Conservation (phyloP, 192 early-diverging fungal species). For the Coemansia sp. region DNA sequence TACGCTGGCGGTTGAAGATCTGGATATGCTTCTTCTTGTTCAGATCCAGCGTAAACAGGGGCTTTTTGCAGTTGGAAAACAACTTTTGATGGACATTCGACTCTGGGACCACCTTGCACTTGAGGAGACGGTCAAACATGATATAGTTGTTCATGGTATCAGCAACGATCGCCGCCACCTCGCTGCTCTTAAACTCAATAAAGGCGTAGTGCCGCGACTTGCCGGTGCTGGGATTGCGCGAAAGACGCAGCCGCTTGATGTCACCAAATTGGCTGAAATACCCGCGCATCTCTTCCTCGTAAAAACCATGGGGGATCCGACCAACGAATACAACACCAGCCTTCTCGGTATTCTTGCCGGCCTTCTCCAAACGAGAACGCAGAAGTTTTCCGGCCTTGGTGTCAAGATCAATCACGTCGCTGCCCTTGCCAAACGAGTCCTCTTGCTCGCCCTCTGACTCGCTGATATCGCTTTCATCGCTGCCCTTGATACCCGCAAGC, state of each 20-base stretch:
- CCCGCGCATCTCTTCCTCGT: slow-evolving; percentile 84
- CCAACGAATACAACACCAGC: slow-evolving; percentile 84
- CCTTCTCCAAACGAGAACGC: slow-evolving; percentile 12
- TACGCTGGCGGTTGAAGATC: slow-evolving; percentile 60
- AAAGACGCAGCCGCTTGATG: slow-evolving; percentile 73
- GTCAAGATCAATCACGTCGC: slow-evolving; percentile 26
- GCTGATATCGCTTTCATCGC: slow-evolving; percentile 39
- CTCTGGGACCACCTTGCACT: slow-evolving; percentile 72
- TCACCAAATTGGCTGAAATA: slow-evolving; percentile 96
- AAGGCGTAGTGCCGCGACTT: slow-evolving; percentile 91
- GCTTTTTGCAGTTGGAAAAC: slow-evolving; percentile 68
- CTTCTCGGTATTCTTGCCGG: slow-evolving; percentile 7
- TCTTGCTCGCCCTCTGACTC: slow-evolving; percentile 30
- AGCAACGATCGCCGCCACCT: slow-evolving; percentile 88
- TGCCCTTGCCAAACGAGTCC: slow-evolving; percentile 19
- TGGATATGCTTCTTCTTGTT: slow-evolving; percentile 40
- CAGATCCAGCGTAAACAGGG: slow-evolving; percentile 32
- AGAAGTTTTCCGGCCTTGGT: slow-evolving; percentile 12
- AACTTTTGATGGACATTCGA: slow-evolving; percentile 73
- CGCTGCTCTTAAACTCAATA: slow-evolving; percentile 79
- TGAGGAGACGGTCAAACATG: slow-evolving; percentile 74
- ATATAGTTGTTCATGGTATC: slow-evolving; percentile 98
- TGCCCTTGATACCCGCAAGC: slow-evolving; percentile 40
- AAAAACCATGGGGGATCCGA: slow-evolving; percentile 94
- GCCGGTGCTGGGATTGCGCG: slow-evolving; percentile 91